Evolutionary conservation across 495 filamentous ascomycete genomes (phyloP), one percentile per base, ranked within the genome.

Genomic region (Podospora didyma): DNA sequence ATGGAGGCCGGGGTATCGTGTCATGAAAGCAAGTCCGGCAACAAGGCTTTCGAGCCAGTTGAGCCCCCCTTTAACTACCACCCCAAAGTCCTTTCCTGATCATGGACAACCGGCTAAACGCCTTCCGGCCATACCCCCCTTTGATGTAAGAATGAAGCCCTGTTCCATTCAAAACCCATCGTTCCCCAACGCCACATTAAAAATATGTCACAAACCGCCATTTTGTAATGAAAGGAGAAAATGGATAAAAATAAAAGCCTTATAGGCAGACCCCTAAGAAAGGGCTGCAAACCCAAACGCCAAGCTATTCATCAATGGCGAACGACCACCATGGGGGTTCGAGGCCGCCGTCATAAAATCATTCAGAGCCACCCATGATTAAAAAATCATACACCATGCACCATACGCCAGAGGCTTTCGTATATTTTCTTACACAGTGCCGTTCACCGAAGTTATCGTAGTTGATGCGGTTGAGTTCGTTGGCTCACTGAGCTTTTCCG

Each of bases 401-500:
- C 34, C 34, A 2, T 37, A 37, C 34, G 16, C n/a, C 14, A 14
- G 22, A 42, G 39, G n/a, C 14, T 51, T 21, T 24, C 41, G 24
- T 59, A 54, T 58, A 66, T 66, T 31, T 31, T 31, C 46, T 62
- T 62, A 66, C 61, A 66, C 34, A 41, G 57, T n/a, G 23, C 51
- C 51, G 37, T 49, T 58, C 28, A 49, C 28, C 51, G 59, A 53
- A 28, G 46, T 52, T n/a, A 54, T 41, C 44, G 53, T 20, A 35
- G 34, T 12, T 3, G 57, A 5, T 46, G 16, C 22, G 2, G 57
- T 57, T 42, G 55, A 31, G 50, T 17, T 54, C 31, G 59, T 47
- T 21, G 49, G 16, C 20, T 72, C 71, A 3, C 39, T 53, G 14
- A 49, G 56, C 56, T 70, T 76, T 22, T 76, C 72, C 21, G 51